Conservation (phyloP, 1,139 yeast genomes). For the Pichia sp. region DNA sequence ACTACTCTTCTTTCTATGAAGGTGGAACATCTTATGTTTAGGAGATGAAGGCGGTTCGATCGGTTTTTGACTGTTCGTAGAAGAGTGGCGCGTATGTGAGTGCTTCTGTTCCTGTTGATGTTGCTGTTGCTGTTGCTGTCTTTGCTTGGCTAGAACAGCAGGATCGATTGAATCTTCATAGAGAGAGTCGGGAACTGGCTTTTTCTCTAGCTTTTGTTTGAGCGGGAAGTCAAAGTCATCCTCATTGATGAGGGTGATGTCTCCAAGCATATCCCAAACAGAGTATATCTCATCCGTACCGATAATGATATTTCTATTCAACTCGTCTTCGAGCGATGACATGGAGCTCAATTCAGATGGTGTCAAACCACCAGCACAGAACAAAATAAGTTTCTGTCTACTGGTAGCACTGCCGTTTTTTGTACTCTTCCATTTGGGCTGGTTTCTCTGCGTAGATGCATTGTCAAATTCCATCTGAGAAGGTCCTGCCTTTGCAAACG, state of each 20-base stretch:
- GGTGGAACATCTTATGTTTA: conserved; percentile 6
- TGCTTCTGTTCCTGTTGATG: background rate
- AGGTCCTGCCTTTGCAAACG: conserved; percentile 20
- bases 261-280: conserved; percentile 48
- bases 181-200: conserved; percentile 18
- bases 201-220: conserved; percentile 13
- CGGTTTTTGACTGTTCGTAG: background rate
- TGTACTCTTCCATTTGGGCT: conserved; percentile 25
- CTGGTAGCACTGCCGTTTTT: conserved; percentile 16
- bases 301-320: conserved; percentile 67
- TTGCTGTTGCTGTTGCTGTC: conserved; percentile 2
- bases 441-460: conserved; percentile 17
- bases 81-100: background rate
- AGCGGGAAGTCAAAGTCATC: conserved; percentile 22
- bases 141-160: conserved; percentile 4
- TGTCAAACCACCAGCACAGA: conserved; percentile 86
- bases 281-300: conserved; percentile 78
- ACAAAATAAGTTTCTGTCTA: conserved; percentile 47
- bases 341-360: conserved; percentile 74
- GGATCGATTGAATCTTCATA: conserved; percentile 18
- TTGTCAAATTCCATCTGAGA: conserved; percentile 8
- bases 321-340: conserved; percentile 57
- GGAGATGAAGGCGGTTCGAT: background rate
- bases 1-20: conserved; percentile 6
- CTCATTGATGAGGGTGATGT: conserved; percentile 29